phyloP scores from a whole-genome alignment of 371 early-diverging fungal genomes.

The Chytridium lagenaria region DNA sequence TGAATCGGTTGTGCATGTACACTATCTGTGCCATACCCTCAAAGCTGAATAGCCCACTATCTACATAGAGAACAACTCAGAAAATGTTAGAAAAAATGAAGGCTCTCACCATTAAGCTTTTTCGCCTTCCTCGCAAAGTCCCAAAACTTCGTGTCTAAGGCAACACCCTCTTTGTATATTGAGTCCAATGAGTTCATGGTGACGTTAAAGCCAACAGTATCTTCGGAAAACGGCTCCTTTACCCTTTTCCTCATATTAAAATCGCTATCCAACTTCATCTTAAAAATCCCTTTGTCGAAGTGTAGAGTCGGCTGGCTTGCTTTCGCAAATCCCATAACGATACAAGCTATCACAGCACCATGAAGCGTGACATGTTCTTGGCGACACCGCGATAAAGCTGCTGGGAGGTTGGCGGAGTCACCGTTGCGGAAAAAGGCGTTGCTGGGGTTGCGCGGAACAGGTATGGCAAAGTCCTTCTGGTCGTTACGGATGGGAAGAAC shows the following conservation, averaged over 20 bases:
- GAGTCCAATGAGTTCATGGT: not conserved
- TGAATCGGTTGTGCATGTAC: not conserved
- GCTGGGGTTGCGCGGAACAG: not conserved
- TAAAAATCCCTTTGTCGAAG: not conserved
- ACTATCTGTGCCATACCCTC: not conserved
- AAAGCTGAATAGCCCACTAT: not conserved
- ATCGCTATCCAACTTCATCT: not conserved
- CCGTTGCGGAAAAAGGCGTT: not conserved
- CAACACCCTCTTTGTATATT: not conserved
- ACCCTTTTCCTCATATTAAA: conserved; percentile 3
- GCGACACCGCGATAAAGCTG: not conserved
- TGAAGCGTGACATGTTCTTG: not conserved
- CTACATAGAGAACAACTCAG: too few relatives aligned
- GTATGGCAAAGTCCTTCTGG: not conserved
- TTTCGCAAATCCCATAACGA: not conserved
- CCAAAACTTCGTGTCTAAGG: conserved; percentile 5
- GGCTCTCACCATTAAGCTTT: not conserved
- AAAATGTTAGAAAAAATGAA: not conserved
- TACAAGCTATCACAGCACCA: not conserved
- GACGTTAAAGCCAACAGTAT: conserved; percentile 1
- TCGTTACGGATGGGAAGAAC: not conserved
- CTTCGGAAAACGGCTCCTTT: not conserved
- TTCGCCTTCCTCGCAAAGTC: not conserved
- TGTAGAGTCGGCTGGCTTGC: not conserved
- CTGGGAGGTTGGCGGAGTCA: not conserved